Conservation (phyloP, 177 flowering plant genomes). For the Telopea speciosissima region DNA sequence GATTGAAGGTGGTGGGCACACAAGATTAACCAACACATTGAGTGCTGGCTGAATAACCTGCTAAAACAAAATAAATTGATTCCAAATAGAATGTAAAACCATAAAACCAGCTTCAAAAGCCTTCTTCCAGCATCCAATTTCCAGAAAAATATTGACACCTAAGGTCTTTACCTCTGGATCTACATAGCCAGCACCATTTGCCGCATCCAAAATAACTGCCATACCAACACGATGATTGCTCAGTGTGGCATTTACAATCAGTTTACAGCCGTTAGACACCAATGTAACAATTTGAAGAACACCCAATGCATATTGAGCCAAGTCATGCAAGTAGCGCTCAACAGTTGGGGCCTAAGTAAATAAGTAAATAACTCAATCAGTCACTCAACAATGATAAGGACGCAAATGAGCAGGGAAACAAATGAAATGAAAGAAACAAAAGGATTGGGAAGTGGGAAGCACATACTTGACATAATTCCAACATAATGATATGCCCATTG, state of each 20-base stretch:
- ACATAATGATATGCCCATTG: slow-evolving; percentile 77
- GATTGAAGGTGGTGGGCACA: slow-evolving; percentile 94
- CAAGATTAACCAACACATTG: slow-evolving; percentile 78
- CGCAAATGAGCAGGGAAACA: background rate
- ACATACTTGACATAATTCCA: slow-evolving; percentile 84
- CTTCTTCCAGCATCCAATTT: background rate
- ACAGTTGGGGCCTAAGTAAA: slow-evolving; percentile 79
- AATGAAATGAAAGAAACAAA: background rate
- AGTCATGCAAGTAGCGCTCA: slow-evolving; percentile 93
- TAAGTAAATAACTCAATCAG: background rate
- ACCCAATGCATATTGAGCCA: slow-evolving; percentile 96
- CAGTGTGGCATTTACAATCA: slow-evolving; percentile 65
- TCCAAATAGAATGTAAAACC: background rate
- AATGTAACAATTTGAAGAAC: slow-evolving; percentile 80
- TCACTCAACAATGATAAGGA: background rate
- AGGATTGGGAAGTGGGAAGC: slow-evolving; percentile 5
- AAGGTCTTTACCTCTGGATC: slow-evolving; percentile 66
- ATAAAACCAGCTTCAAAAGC: background rate
- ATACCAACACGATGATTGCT: slow-evolving; percentile 84
- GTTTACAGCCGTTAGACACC: slow-evolving; percentile 67
- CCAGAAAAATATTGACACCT: background rate
- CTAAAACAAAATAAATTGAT: slow-evolving; percentile 8
- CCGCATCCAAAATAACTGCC: slow-evolving; percentile 87
- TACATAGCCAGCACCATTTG: slow-evolving; percentile 56
- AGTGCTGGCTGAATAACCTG: slow-evolving; percentile 86